Base-by-base conservation (phyloP, 202 grass and related monocot genomes). In the Hordeum pubiflorum region DNA sequence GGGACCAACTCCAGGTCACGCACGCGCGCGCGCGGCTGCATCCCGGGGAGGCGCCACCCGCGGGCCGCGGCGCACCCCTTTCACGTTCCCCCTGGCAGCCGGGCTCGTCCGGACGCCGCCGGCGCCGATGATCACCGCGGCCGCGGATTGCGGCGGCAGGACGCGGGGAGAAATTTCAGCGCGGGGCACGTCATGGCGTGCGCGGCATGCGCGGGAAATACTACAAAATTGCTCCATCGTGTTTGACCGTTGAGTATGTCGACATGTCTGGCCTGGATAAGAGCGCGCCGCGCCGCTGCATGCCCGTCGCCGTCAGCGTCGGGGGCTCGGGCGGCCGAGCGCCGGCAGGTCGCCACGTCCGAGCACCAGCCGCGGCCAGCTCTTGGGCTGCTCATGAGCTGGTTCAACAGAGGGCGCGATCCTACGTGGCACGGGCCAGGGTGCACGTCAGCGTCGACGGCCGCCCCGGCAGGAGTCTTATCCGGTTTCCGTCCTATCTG, bases 11-110 rank as follows among this genome's bases (percentile, higher is more conserved):
- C 17, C 61, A 33, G 29, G 29, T 64, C 15, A 10, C 41, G 10
- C 40, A 0, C 48, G 9, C 40, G 9, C n/a, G 31, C 4, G 31
- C 10, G 27, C 26, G 61, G 83, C 3, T 12, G 57, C 57, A 41
- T 85, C 83, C 23, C 66, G 66, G 37, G 75, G 57, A 63, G 83
- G 83, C 76, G 57, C 77, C 61, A 59, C 62, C 72, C 34, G 14
- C 10, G 9, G 24, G 24, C 24, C 24, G 20, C 32, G 7, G 50
- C 48, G 56, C 79, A 29, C 29, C 23, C 29, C 22, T 15, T 1
- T 48, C 14, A 14, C 13, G 13, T 15, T 5, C 44, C 1, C 14
- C 44, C 4, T 4, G 44, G 44, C 5, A 5, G 44, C 44, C 46
- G 46, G 46, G 46, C 46, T 6, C 5, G 46, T 18, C 46, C 46